Evolutionary conservation across 306 rosid species (phyloP).

Genomic region (Dalbergia oliveri): DNA sequence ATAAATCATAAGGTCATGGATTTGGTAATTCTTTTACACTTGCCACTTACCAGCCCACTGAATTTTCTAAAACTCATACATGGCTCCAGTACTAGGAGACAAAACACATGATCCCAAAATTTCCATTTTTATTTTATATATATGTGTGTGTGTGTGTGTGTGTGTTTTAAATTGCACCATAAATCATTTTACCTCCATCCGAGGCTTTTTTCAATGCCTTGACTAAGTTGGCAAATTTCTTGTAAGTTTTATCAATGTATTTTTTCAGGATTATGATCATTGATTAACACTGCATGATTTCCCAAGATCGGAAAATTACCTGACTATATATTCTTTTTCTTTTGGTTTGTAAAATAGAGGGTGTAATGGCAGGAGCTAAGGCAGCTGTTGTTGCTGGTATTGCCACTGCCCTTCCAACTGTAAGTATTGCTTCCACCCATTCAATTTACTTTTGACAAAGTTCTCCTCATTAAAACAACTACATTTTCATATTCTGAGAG

Average conservation of each 20-base stretch:
- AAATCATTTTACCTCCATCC: background rate
- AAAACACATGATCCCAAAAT: too few relatives aligned
- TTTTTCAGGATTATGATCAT: background rate
- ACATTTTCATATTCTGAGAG: background rate
- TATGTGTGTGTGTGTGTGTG: too few relatives aligned
- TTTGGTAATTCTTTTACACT: slow-evolving; percentile 31
- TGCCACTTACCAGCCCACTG: background rate
- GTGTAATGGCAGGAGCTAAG: slow-evolving; percentile 93
- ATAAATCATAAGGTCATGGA: slow-evolving; percentile 37
- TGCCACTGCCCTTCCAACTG: slow-evolving; percentile 97
- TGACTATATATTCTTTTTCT: slow-evolving; percentile 11
- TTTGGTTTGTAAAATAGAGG: slow-evolving; percentile 65
- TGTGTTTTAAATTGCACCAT: background rate
- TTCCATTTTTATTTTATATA: too few relatives aligned
- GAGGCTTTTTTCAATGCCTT: background rate
- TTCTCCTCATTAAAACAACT: background rate
- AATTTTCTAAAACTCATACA: background rate
- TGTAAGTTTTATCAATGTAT: background rate
- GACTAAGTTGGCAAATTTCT: background rate
- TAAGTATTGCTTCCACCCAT: slow-evolving; percentile 42
- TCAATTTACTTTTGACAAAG: slow-evolving; percentile 24
- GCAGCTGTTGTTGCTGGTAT: slow-evolving; percentile 87
- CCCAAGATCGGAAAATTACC: background rate
- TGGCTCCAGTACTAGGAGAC: too few relatives aligned
- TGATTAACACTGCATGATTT: background rate